phyloP scores from a whole-genome alignment of 257 asterid species.

The Schizonepeta tenuifolia region DNA sequence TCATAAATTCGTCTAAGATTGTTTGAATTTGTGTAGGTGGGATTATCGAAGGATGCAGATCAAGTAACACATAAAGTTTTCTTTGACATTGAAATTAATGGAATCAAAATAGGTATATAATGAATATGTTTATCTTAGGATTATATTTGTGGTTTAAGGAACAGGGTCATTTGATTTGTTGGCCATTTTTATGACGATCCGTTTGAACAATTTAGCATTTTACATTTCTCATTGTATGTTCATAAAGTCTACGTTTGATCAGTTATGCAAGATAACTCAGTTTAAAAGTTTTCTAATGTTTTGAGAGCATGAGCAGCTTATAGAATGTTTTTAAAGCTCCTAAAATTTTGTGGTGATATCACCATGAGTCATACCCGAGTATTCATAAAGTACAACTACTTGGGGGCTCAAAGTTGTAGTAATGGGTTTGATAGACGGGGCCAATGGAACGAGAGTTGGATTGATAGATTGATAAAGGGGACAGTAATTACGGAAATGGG shows the following conservation, averaged over 20 bases:
- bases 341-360: not conserved
- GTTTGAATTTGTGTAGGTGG: conserved; percentile 44
- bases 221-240: not conserved
- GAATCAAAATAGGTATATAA: conserved; percentile 57
- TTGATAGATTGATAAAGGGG: not conserved
- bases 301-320: not conserved
- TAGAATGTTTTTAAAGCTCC: not conserved
- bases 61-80: conserved; percentile 74
- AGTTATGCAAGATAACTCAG: not conserved
- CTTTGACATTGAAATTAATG: conserved; percentile 79
- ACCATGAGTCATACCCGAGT: not conserved
- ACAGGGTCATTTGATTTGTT: not conserved
- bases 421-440: not conserved
- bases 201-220: conserved; percentile 1
- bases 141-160: not conserved
- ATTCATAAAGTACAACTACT: not conserved
- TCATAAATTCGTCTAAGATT: not conserved
- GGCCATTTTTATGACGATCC: not conserved
- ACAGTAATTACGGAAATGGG: not conserved
- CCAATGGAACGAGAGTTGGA: not conserved
- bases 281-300: not conserved
- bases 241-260: too few species aligned
- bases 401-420: not conserved
- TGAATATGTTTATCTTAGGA: conserved; percentile 5
- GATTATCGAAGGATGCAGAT: conserved; percentile 46